Conservation (phyloP, 768 basidiomycete species). For the Peribolospora kevripleyi region DNA sequence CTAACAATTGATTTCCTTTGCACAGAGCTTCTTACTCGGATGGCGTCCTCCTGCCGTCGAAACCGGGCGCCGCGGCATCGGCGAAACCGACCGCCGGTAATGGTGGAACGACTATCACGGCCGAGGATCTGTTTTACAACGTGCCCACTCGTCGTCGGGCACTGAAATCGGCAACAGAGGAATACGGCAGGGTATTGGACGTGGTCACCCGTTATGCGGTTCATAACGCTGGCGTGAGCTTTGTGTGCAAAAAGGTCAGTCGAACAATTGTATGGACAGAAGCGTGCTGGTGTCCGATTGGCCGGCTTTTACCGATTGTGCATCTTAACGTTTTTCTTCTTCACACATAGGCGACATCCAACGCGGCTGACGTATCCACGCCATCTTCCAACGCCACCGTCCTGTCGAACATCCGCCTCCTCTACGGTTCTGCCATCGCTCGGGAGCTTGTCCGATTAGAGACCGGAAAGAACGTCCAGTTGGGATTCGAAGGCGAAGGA, state of each 20-base stretch:
- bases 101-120: constrained; percentile 85
- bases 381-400: constrained; percentile 37
- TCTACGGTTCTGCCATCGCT: constrained; percentile 59
- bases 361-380: constrained; percentile 57
- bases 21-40: constrained; percentile 57
- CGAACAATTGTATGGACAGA: too few species aligned
- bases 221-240: constrained; percentile 70
- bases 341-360: constrained; percentile 35
- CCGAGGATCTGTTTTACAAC: constrained; percentile 88
- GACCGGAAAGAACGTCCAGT: constrained; percentile 19
- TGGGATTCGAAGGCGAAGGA: constrained; percentile 46
- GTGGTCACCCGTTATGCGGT: constrained; percentile 80
- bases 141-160: constrained; percentile 67
- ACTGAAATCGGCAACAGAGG: constrained; percentile 60
- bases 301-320: too few species aligned
- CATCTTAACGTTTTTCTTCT: not conserved
- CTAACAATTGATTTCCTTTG: not conserved
- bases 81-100: constrained; percentile 83
- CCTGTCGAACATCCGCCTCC: constrained; percentile 42
- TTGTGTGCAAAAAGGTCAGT: constrained; percentile 63
- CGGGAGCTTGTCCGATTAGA: constrained; percentile 38
- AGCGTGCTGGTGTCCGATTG: too few species aligned
- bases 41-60: constrained; percentile 43
- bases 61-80: constrained; percentile 35
- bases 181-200: constrained; percentile 72